Evolutionary conservation across 1,284 basidiomycete genomes (phyloP).

Genomic region (Polyporus tsugae): DNA sequence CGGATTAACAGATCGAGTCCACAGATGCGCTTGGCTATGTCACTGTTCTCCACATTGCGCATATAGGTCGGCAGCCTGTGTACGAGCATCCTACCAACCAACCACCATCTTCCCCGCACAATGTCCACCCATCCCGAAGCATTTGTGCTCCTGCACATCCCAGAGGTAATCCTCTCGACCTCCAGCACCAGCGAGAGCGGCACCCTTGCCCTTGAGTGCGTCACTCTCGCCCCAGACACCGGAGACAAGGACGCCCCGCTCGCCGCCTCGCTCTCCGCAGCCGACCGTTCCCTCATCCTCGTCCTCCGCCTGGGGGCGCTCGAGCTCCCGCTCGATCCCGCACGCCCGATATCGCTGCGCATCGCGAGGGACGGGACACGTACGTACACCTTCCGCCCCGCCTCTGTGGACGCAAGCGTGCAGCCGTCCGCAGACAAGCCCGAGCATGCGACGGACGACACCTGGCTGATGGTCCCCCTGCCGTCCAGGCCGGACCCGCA

Average conservation of each 20-base stretch:
- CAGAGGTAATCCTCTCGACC: slow-evolving; percentile 52
- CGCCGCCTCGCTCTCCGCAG: slow-evolving; percentile 30
- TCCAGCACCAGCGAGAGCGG: slow-evolving; percentile 48
- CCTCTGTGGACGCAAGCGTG: slow-evolving; percentile 19
- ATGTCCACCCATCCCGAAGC: slow-evolving; percentile 47
- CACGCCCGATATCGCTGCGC: slow-evolving; percentile 49
- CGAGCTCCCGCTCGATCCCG: slow-evolving; percentile 68
- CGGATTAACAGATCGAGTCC: slow-evolving; percentile 1
- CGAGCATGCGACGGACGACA: slow-evolving; percentile 4
- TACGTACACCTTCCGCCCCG: slow-evolving; percentile 48
- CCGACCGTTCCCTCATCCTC: slow-evolving; percentile 63
- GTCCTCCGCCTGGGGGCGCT: slow-evolving; percentile 65
- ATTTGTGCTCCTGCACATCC: slow-evolving; percentile 61
- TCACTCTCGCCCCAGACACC: slow-evolving; percentile 50
- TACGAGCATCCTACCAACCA: slow-evolving; percentile 16
- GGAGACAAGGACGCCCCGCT: slow-evolving; percentile 37
- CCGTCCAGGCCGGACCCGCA: slow-evolving; percentile 45
- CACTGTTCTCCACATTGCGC: neutral
- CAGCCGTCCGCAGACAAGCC: slow-evolving; percentile 34
- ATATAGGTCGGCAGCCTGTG: neutral
- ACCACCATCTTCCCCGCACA: neutral
- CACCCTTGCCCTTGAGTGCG: slow-evolving; percentile 60
- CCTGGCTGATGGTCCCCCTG: slow-evolving; percentile 50
- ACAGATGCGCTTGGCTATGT: slow-evolving; percentile 5
- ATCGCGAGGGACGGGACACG: slow-evolving; percentile 47